A percentile compares a stretch with the other conserved stretches of the same genome.
Conservation (phyloP, 495 filamentous ascomycete species). For the Penicillium steckii region DNA sequence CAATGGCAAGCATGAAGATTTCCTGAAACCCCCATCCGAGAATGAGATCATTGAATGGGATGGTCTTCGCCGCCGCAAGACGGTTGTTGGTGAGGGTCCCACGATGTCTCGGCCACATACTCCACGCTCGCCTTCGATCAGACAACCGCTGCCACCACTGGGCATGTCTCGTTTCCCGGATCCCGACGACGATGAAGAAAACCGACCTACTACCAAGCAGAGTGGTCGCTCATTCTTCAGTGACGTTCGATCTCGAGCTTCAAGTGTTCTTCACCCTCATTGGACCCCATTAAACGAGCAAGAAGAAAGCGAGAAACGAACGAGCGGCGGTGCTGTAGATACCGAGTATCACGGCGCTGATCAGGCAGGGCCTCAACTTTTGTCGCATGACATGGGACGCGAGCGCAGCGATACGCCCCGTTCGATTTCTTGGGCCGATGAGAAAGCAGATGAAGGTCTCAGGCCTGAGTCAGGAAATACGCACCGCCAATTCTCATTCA, state of each 20-base stretch:
- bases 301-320: slow-evolving; percentile 29
- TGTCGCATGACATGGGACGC: slow-evolving; percentile 20
- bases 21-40: slow-evolving; percentile 70
- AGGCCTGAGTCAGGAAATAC: slow-evolving; percentile 25
- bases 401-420: slow-evolving; percentile 34
- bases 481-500: slow-evolving; percentile 88
- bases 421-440: slow-evolving; percentile 33
- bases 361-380: slow-evolving; percentile 12
- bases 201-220: slow-evolving; percentile 32
- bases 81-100: slow-evolving; percentile 55
- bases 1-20: slow-evolving; percentile 71
- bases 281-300: slow-evolving; percentile 35
- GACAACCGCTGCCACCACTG: slow-evolving; percentile 72
- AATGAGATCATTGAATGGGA: slow-evolving; percentile 89
- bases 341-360: slow-evolving; percentile 37
- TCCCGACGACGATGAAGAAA: slow-evolving; percentile 56
- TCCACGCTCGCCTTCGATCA: slow-evolving; percentile 31
- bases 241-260: slow-evolving; percentile 54
- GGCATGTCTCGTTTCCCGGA: slow-evolving; percentile 87
- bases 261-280: slow-evolving; percentile 31
- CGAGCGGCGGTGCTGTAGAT: slow-evolving; percentile 46
- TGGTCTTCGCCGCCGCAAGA: slow-evolving; percentile 81
- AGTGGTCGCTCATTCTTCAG: slow-evolving; percentile 50
- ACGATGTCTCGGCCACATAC: slow-evolving; percentile 32
- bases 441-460: slow-evolving; percentile 27